Base-by-base conservation (phyloP, 345 rosid species). In the Physaria fendleri region DNA sequence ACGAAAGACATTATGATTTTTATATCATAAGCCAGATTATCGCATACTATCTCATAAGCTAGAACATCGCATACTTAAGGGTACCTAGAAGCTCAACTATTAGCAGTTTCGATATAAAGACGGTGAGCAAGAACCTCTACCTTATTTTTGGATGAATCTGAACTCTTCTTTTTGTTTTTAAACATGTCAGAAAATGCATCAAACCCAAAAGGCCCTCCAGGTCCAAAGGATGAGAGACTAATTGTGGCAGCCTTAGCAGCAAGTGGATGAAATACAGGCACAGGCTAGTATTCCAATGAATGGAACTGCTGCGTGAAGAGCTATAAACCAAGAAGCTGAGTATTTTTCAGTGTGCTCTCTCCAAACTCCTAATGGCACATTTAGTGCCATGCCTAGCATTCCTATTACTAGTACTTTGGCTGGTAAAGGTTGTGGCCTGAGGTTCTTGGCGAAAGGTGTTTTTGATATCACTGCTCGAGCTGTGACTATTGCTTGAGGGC, bases 191-290 rank as follows among this genome's bases (percentile, higher is more conserved):
- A 77, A 70, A 92, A 92, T 11, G 83, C 71, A 75, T 86, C 93
- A 67, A 92, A 92, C 51, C 97, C 57, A 56, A 92, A 92, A 61
- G 84, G 83, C 5, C 97, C 95, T 61, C 93, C 90, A 20, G 59
- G 66, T 73, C 96, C 98, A 76, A 88, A 81, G 37, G 98, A 84
- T 23, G 99, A 88, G 66, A 92, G 87, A 76, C 99, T 88, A 62
- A 92, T 86, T 7, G 94, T 84, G 50, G 95, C 99, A 10, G 95
- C 97, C 79, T 74, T 86, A 50, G 97, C 97, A 68, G 99, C 95
- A 69, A 92, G 82, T 5, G 99, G 99, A 76, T 92, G 75, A 64
- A 86, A 92, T 52, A 57, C 71, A 24, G 87, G 53, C 51, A 46
- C 56, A 1, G 61, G 61, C 45, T 77, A 93, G 84, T 81, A 93